phyloP scores from a whole-genome alignment of 2,329 filamentous ascomycete species.

The Penicillium palitans region DNA sequence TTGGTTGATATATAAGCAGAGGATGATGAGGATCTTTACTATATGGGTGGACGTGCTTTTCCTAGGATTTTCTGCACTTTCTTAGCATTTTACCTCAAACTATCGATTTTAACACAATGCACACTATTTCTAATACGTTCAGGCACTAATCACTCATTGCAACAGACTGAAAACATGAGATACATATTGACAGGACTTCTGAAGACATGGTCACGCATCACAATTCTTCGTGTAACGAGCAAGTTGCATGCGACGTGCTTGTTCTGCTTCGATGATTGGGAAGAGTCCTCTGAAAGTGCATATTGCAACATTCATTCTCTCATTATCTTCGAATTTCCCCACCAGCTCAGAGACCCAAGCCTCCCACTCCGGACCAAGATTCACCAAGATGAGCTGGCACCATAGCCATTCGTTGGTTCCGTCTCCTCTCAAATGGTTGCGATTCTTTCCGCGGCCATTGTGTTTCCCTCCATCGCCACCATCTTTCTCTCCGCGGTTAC shows the following conservation, averaged over 20 bases:
- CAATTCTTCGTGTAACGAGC: background rate
- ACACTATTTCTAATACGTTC: background rate
- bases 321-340: background rate
- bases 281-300: background rate
- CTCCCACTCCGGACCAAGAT: constrained; percentile 6
- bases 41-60: background rate
- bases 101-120: background rate
- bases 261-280: background rate
- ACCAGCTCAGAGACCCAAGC: constrained; percentile 3
- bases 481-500: constrained; percentile 5
- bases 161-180: background rate
- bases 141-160: background rate
- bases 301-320: background rate
- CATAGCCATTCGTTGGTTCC: constrained; percentile 2
- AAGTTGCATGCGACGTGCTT: background rate
- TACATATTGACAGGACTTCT: background rate
- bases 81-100: background rate
- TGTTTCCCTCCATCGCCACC: background rate
- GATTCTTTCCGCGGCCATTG: background rate
- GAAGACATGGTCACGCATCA: background rate
- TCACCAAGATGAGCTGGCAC: constrained; percentile 12
- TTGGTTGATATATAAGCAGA: background rate
- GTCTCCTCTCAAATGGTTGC: background rate
- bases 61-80: background rate
- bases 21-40: background rate